Evolutionary conservation across 169 alveolate genomes (phyloP).

Genomic region (Plasmodium malariae): DNA sequence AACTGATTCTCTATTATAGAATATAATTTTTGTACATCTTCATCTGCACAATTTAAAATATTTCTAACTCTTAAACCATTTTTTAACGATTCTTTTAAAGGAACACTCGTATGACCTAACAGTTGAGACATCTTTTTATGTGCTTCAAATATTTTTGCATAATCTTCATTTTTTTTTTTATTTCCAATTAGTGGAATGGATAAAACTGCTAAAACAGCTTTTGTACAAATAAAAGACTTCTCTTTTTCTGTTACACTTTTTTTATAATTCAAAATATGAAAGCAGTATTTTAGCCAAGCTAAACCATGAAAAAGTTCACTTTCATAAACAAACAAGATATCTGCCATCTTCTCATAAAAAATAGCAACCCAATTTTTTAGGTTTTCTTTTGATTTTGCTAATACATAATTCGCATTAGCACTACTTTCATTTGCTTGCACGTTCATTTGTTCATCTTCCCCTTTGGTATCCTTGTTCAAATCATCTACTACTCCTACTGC

Average conservation of each 20-base stretch:
- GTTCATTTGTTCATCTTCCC: neutral
- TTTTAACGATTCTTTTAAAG: conserved; percentile 89
- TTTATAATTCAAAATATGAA: conserved; percentile 89
- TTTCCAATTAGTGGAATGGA: conserved; percentile 83
- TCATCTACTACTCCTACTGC: neutral
- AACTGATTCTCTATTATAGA: conserved; percentile 85
- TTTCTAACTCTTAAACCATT: conserved; percentile 85
- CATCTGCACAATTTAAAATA: conserved; percentile 84
- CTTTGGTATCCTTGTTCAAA: conserved; percentile 7
- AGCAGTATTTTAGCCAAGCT: conserved; percentile 89
- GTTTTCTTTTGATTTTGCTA: conserved; percentile 86
- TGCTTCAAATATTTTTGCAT: conserved; percentile 84
- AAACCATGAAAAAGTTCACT: conserved; percentile 95
- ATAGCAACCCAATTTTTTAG: conserved; percentile 91
- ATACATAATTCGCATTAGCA: conserved; percentile 77
- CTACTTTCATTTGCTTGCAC: conserved; percentile 59
- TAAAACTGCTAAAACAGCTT: conserved; percentile 90
- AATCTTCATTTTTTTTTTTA: conserved; percentile 76
- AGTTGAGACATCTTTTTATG: conserved; percentile 89
- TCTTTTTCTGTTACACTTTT: conserved; percentile 87
- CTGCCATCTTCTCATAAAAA: conserved; percentile 92
- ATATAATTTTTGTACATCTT: conserved; percentile 85
- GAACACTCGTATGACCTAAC: conserved; percentile 89
- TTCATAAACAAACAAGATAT: conserved; percentile 94
- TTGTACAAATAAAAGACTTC: conserved; percentile 84